Evolutionary conservation across 495 filamentous ascomycete genomes (phyloP).

Genomic region (Mycothermus thermophilus): DNA sequence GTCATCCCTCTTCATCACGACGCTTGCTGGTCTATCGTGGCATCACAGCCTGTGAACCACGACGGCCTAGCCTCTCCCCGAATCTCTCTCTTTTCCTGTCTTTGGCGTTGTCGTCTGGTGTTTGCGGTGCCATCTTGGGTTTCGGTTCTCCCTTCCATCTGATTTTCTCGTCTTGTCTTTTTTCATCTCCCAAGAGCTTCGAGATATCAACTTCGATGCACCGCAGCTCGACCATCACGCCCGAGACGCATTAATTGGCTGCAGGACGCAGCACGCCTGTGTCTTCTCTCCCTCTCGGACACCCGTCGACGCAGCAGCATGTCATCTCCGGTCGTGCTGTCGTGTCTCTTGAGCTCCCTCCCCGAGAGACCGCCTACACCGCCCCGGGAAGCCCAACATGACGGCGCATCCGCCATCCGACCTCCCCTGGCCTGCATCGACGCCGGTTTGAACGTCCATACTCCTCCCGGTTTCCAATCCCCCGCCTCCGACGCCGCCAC

Average conservation of each 20-base stretch:
- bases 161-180: background rate
- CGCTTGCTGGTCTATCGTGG: too few relatives aligned
- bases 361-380: conserved; percentile 42
- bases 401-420: conserved; percentile 13
- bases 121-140: too few relatives aligned
- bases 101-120: background rate
- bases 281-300: background rate
- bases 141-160: background rate
- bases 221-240: background rate
- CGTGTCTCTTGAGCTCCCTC: conserved; percentile 30
- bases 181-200: background rate
- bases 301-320: too few relatives aligned
- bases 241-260: conserved; percentile 10
- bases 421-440: conserved; percentile 19
- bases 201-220: conserved; percentile 2
- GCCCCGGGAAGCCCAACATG: conserved; percentile 34
- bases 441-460: conserved; percentile 27
- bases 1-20: too few relatives aligned
- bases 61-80: too few relatives aligned
- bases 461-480: conserved; percentile 34
- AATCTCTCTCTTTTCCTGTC: conserved; percentile 7
- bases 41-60: too few relatives aligned
- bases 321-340: conserved; percentile 30
- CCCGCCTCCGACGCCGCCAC: conserved; percentile 44
- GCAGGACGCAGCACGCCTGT: conserved; percentile 6